Evolutionary conservation across 148 eudicot species (phyloP).

Genomic region (Cornus controversa): DNA sequence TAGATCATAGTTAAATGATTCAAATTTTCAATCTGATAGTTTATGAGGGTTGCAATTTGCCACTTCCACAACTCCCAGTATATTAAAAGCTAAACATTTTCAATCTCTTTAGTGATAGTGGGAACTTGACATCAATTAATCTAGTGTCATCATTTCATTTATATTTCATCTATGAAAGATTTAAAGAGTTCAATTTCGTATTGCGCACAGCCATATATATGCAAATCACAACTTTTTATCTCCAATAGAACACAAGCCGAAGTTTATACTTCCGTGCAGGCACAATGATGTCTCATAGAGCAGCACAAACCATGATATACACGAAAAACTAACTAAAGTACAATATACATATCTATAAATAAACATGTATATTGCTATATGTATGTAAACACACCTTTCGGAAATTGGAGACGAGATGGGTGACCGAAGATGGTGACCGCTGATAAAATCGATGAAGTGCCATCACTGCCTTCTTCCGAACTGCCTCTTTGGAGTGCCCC

Average conservation of each 20-base stretch:
- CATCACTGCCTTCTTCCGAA: conserved; percentile 98
- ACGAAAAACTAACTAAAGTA: neutral
- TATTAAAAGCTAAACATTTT: no score
- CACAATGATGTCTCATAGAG: no score
- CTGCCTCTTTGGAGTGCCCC: conserved; percentile 80
- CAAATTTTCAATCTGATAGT: neutral
- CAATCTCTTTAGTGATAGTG: neutral
- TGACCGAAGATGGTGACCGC: conserved; percentile 70
- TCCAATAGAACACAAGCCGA: no score
- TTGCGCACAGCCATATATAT: no score
- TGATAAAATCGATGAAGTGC: conserved; percentile 92
- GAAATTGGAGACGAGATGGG: conserved; percentile 73
- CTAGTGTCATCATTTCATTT: no score
- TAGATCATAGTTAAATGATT: no score
- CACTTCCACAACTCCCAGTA: no score
- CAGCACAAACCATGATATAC: no score
- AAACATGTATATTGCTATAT: neutral
- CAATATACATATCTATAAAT: no score
- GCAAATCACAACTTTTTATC: no score
- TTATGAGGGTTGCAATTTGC: neutral
- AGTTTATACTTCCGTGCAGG: no score
- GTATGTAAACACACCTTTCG: conserved; percentile 58
- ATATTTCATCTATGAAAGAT: neutral
- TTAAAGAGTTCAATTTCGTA: no score
- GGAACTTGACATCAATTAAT: neutral